Base-by-base conservation (phyloP, 306 rosid species). In the Sechiopsis laciniata region DNA sequence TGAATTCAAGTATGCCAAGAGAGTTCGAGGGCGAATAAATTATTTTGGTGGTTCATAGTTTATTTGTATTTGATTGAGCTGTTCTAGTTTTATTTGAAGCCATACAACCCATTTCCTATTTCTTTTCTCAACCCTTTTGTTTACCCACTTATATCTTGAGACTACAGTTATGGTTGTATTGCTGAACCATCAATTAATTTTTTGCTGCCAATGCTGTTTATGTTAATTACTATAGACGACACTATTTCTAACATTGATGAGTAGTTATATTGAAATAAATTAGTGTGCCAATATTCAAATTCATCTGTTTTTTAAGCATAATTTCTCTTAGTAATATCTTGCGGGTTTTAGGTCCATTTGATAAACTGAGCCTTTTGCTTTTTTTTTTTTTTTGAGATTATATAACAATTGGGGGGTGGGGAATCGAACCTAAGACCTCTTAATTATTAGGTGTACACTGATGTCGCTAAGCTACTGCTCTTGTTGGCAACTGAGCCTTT, bases 81-180 rank as follows among this genome's bases (percentile, higher is more conserved):
- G 22, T 57, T 57, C 22, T 21, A 57, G 63, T 57, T 21, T 57
- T 20, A 32, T 21, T 21, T 15, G 21, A 56, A 56, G 62, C 15
- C 62, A 56, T 21, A 56, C 20, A 29, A 57, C 63, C 62, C 63
- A 57, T 57, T 10, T 57, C 63, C 32, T 21, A 21, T 57, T 57
- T 29, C 16, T 57, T 22, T 57, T 57, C 63, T 10, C 7, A 21
- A 10, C 8, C 63, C 63, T 10, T 57, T 20, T 20, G 3, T 55
- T 53, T 55, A 55, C 57, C 21, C 6, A 54, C 21, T 10, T 54
- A 16, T 55, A 55, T 55, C 60, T 8, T 55, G 9, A 55, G 24
- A n/a, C 1, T 9, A 55, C 17, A 24, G 26, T 55, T 55, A 55
- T 55, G 60, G 26, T 55, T 55, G 5, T 55, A 55, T 42, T 8